Conservation (phyloP, 257 asterid genomes). For the Oldenlandia corymbosa region DNA sequence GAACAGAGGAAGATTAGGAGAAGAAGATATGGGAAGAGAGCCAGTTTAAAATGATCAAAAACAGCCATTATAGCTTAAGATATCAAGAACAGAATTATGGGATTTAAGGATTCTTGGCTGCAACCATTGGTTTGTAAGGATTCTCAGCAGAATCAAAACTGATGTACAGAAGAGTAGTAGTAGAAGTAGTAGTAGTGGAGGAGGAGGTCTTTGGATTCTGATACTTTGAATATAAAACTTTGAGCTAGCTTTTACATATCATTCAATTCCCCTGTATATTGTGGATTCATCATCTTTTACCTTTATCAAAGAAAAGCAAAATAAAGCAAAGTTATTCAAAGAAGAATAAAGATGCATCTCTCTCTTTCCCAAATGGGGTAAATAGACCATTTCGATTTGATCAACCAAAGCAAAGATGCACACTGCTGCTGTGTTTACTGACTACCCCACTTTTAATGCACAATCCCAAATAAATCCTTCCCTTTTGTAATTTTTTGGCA, state of each 20-base stretch:
- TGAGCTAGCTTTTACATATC: neutral
- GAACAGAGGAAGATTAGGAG: conserved; percentile 16
- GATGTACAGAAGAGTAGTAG: neutral
- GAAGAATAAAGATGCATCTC: conserved; percentile 35
- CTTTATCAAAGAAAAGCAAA: conserved; percentile 39
- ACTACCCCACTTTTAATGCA: conserved; percentile 8
- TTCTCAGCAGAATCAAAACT: conserved; percentile 3
- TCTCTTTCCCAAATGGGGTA: conserved; percentile 3
- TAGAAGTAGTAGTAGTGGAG: neutral
- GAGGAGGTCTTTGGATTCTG: conserved; percentile 18
- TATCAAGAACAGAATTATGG: neutral
- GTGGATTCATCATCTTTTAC: conserved; percentile 37
- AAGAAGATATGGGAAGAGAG: conserved; percentile 16
- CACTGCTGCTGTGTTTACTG: neutral
- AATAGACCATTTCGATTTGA: conserved; percentile 20
- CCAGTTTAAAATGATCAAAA: conserved; percentile 1
- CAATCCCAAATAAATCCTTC: conserved; percentile 13
- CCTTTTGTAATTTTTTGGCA: too few species aligned
- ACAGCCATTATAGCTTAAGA: conserved; percentile 24
- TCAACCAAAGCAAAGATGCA: conserved; percentile 6
- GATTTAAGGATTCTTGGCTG: neutral
- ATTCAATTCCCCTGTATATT: conserved; percentile 4
- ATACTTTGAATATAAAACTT: conserved; percentile 11
- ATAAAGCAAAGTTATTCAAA: conserved; percentile 31
- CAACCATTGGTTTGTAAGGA: conserved; percentile 10